Evolutionary conservation across 805 yeast genomes (phyloP).

Genomic region (Myxozyma geophila): DNA sequence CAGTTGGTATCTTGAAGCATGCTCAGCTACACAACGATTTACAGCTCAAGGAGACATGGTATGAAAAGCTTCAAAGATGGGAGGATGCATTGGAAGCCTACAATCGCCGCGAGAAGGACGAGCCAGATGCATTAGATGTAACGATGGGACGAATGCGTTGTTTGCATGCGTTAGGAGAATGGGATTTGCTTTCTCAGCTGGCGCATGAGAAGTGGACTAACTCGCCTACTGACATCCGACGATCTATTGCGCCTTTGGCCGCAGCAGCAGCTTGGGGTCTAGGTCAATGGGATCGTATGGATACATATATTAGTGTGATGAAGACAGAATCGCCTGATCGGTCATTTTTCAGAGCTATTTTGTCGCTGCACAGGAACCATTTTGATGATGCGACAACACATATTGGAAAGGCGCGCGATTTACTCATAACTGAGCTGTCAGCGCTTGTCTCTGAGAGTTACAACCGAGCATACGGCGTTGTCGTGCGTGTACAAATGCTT

Average conservation of each 20-base stretch:
- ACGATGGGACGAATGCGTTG: conserved; percentile 98
- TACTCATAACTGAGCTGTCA: conserved; percentile 88
- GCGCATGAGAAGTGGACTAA: conserved; percentile 85
- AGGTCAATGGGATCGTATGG: conserved; percentile 97
- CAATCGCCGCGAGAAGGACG: conserved; percentile 67
- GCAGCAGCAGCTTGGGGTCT: conserved; percentile 99
- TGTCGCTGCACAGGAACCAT: conserved; percentile 82
- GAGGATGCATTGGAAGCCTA: conserved; percentile 95
- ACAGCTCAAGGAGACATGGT: conserved; percentile 96
- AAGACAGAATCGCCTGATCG: conserved; percentile 90
- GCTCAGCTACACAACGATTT: conserved; percentile 77
- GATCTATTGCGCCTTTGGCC: conserved; percentile 93
- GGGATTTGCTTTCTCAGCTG: conserved; percentile 87
- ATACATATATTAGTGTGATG: conserved; percentile 86
- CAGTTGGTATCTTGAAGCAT: conserved; percentile 92
- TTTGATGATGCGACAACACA: conserved; percentile 80
- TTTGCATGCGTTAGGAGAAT: conserved; percentile 96
- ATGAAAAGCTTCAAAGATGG: conserved; percentile 95
- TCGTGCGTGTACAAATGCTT: conserved; percentile 94
- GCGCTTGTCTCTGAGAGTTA: conserved; percentile 95
- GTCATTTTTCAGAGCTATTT: conserved; percentile 90
- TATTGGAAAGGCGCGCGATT: conserved; percentile 82
- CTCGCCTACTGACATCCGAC: conserved; percentile 70
- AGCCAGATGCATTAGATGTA: conserved; percentile 71
- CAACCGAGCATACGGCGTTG: conserved; percentile 94